Evolutionary conservation across 306 rosid genomes (phyloP).

Genomic region (Dalbergia oliveri): DNA sequence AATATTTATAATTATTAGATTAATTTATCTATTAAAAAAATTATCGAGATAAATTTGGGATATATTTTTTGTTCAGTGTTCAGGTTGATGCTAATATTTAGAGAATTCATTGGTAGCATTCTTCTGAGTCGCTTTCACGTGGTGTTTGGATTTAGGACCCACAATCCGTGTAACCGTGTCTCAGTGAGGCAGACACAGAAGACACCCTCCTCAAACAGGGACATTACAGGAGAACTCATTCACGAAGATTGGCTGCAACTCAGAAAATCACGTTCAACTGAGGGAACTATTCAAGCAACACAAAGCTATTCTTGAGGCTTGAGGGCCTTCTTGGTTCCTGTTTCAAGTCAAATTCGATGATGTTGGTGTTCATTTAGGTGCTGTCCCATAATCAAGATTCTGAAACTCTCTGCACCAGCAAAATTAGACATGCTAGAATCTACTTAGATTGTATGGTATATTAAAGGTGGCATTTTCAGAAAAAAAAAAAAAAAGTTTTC

Average conservation of each 20-base stretch:
- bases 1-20: too few relatives aligned
- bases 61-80: too few relatives aligned
- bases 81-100: not conserved
- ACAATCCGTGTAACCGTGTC: slow-evolving; percentile 63
- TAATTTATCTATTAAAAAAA: too few relatives aligned
- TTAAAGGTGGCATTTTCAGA: not conserved
- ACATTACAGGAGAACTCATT: slow-evolving; percentile 13
- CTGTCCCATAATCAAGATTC: slow-evolving; percentile 11
- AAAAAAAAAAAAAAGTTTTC: not conserved
- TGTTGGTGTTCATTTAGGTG: too few relatives aligned
- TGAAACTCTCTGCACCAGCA: slow-evolving; percentile 11
- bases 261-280: slow-evolving; percentile 30
- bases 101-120: slow-evolving; percentile 23
- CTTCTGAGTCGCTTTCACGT: slow-evolving; percentile 54
- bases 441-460: not conserved
- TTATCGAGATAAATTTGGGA: too few relatives aligned
- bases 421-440: not conserved
- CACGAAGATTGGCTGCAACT: slow-evolving; percentile 45
- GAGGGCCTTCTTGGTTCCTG: not conserved
- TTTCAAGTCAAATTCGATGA: slow-evolving; percentile 19
- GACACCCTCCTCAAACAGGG: not conserved
- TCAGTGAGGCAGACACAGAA: slow-evolving; percentile 13
- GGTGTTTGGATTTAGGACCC: slow-evolving; percentile 55
- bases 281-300: slow-evolving; percentile 3
- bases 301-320: not conserved